phyloP scores from a whole-genome alignment of 257 asterid species.

The Nicotiana benthamiana region DNA sequence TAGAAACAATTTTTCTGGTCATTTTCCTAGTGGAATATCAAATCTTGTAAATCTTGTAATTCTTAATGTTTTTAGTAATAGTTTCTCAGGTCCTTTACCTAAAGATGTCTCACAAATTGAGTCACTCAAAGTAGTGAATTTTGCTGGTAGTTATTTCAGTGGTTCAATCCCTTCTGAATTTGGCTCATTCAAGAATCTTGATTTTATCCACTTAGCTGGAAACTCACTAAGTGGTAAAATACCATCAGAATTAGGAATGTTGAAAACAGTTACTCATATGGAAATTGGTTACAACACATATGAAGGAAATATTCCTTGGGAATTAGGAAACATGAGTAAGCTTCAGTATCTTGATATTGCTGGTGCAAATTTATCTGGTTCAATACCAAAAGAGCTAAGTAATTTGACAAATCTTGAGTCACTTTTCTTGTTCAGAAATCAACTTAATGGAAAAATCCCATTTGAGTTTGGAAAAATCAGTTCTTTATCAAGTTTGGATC shows the following conservation, averaged over 20 bases:
- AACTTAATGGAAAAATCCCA: conserved; percentile 54
- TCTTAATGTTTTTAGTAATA: conserved; percentile 96
- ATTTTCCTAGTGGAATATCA: conserved; percentile 74
- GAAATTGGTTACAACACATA: conserved; percentile 90
- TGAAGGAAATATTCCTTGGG: conserved; percentile 77
- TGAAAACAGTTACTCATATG: conserved; percentile 63
- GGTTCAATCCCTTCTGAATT: conserved; percentile 77
- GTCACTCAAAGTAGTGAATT: conserved; percentile 54
- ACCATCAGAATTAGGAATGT: conserved; percentile 65
- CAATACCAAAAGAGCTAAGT: conserved; percentile 49
- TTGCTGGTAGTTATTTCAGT: conserved; percentile 95
- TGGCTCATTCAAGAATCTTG: conserved; percentile 56
- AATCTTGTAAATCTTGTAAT: conserved; percentile 36
- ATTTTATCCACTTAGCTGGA: conserved; percentile 83
- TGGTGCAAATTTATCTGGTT: conserved; percentile 77
- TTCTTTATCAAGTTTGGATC: conserved; percentile 82
- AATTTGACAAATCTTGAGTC: conserved; percentile 76
- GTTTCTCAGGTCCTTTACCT: conserved; percentile 83
- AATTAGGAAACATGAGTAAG: conserved; percentile 69
- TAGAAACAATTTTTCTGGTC: conserved; percentile 85
- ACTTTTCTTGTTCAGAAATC: conserved; percentile 78
- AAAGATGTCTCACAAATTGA: conserved; percentile 42
- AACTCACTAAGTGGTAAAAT: conserved; percentile 58
- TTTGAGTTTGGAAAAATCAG: conserved; percentile 48
- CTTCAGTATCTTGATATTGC: conserved; percentile 88